Conservation (phyloP, 108 stramenopile species). For the Nitzschia putrida region DNA sequence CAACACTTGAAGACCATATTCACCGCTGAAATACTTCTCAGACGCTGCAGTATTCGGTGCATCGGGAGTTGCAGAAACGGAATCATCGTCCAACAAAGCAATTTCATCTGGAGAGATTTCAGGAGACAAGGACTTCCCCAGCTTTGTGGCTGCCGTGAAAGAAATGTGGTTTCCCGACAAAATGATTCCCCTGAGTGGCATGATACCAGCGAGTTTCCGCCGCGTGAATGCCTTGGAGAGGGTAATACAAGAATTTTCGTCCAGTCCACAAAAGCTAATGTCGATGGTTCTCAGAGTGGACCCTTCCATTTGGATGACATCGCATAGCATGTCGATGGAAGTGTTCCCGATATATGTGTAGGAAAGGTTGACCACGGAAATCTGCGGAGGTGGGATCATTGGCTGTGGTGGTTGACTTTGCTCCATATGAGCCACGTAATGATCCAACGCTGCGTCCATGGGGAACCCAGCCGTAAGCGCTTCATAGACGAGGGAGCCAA, state of each 20-base stretch:
- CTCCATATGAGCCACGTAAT: constrained; percentile 24
- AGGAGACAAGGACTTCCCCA: constrained; percentile 74
- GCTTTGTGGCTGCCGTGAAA: constrained; percentile 50
- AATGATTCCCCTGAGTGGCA: constrained; percentile 63
- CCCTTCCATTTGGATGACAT: constrained; percentile 54
- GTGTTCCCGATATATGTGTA: constrained; percentile 77
- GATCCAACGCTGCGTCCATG: constrained; percentile 46
- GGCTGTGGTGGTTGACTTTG: background rate
- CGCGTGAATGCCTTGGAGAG: constrained; percentile 55
- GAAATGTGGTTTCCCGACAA: constrained; percentile 75
- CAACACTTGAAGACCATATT: constrained; percentile 65
- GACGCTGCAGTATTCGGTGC: background rate
- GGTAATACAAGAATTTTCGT: constrained; percentile 55
- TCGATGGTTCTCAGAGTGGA: constrained; percentile 69
- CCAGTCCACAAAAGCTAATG: constrained; percentile 75
- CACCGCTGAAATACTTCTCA: constrained; percentile 38
- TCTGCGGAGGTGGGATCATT: constrained; percentile 39
- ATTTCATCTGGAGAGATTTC: constrained; percentile 43
- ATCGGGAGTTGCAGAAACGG: constrained; percentile 21
- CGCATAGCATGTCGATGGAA: constrained; percentile 66
- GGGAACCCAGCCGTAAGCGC: constrained; percentile 54
- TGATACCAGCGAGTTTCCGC: constrained; percentile 49
- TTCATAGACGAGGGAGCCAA: constrained; percentile 54
- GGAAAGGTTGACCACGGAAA: constrained; percentile 77
- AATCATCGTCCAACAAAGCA: constrained; percentile 33